Base-by-base conservation (phyloP, 257 asterid species). In the Solanum stenotomum region DNA sequence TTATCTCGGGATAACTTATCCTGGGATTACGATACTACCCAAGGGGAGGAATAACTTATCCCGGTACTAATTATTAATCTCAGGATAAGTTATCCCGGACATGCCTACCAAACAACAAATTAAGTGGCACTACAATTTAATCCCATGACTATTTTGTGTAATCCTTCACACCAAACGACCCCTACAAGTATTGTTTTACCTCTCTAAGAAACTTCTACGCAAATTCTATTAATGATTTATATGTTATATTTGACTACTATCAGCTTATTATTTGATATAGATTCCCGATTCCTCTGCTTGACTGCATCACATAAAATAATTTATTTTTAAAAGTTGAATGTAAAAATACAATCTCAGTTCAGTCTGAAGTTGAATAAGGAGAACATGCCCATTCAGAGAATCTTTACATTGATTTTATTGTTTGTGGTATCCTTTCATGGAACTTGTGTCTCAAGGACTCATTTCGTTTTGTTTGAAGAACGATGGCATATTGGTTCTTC, bases 401-500 rank as follows among this genome's bases (percentile, higher is more conserved):
- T 78, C 74, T 86, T 76, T 44, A 44, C 33, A 29, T 31, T 44
- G 83, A 70, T 42, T 46, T 70, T 25, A 25, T 23, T 86, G 87
- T 29, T 84, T 56, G 52, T 83, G 61, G 40, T 59, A 71, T 35
- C 29, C 85, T 87, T 27, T 76, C 84, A 10, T 46, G 46, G n/a
- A 33, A 31, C 8, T 44, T 86, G 74, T 23, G 35, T 49, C 88
- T 74, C 37, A 86, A 71, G 46, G 10, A 40, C 70, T 86, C 74
- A 46, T 82, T 90, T 88, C 84, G 9, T 77, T 87, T 65, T 63
- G 37, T 79, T 87, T 88, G 31, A 87, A 95, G 98, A 95, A 92
- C 92, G 94, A 93, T 65, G 98, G 98, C 84, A 92, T 96, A 88
- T 90, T 96, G 90, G 95, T 96, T 74, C 88, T 94, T 88, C 99